Conservation (phyloP, 768 basidiomycete genomes). For the Gloeopeniophorella convolvens region DNA sequence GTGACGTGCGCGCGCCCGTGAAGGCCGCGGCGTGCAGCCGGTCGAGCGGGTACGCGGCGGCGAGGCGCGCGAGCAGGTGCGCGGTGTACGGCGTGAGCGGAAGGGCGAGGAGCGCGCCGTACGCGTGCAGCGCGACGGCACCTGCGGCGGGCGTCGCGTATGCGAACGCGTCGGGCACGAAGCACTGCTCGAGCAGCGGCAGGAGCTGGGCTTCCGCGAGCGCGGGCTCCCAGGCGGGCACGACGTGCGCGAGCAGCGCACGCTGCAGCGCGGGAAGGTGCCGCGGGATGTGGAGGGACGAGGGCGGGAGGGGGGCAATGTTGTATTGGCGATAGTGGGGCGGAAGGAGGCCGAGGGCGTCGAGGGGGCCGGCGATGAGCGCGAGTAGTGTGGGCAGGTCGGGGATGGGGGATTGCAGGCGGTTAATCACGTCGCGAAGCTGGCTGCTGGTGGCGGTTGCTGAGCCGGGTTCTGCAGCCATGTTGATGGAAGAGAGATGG, state of each 20-base stretch:
- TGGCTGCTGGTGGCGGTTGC: too few relatives aligned
- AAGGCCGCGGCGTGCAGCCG: constrained; percentile 53
- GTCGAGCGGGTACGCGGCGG: constrained; percentile 60
- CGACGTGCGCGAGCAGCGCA: constrained; percentile 52
- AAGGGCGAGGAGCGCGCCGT: constrained; percentile 53
- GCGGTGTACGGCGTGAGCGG: constrained; percentile 46
- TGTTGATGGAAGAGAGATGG: too few relatives aligned
- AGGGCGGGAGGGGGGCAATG: constrained; percentile 31
- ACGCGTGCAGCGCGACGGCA: constrained; percentile 51
- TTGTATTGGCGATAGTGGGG: constrained; percentile 45
- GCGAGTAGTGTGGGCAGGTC: constrained; percentile 46
- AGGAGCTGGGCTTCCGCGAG: constrained; percentile 45
- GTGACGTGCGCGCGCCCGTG: constrained; percentile 22
- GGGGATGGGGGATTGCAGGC: constrained; percentile 31
- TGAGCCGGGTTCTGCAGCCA: too few relatives aligned
- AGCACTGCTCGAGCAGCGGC: constrained; percentile 56
- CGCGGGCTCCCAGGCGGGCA: constrained; percentile 60
- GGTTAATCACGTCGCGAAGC: constrained; percentile 25
- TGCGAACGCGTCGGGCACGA: constrained; percentile 59
- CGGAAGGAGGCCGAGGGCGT: constrained; percentile 50
- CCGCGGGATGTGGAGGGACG: constrained; percentile 29
- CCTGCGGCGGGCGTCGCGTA: constrained; percentile 45
- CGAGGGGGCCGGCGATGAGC: constrained; percentile 55
- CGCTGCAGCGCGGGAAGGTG: constrained; percentile 55
- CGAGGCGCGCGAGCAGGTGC: constrained; percentile 46